A percentile compares a stretch with the other conserved stretches of the same genome.
Conservation (phyloP, 176 grass and related monocot species). For the Ananas comosus region DNA sequence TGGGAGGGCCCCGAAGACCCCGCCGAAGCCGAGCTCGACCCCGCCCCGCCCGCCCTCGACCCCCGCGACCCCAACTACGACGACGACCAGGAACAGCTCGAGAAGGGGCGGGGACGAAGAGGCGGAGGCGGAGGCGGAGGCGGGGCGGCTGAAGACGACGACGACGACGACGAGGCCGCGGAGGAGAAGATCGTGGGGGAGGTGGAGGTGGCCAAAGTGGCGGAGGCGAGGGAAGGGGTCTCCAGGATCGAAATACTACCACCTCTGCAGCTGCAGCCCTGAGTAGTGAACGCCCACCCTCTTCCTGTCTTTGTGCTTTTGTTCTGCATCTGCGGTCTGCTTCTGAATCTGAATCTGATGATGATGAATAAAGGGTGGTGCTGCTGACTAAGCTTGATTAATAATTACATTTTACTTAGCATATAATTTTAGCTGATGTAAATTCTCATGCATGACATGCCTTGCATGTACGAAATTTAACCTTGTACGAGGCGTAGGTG, state of each 20-base stretch:
- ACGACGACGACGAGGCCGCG: slow-evolving; percentile 9
- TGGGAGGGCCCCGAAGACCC: slow-evolving; percentile 61
- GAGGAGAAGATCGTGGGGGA: slow-evolving; percentile 35
- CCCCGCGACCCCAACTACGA: slow-evolving; percentile 75
- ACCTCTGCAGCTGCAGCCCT: slow-evolving; percentile 8
- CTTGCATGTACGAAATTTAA: too few relatives aligned
- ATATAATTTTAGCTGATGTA: too few relatives aligned
- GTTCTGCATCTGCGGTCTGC: too few relatives aligned
- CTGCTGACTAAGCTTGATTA: too few relatives aligned
- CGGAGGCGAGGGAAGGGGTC: slow-evolving; percentile 37
- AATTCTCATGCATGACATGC: too few relatives aligned
- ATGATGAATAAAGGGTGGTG: too few relatives aligned
- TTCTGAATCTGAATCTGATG: too few relatives aligned
- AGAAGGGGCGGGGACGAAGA: too few relatives aligned
- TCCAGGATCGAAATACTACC: slow-evolving; percentile 53
- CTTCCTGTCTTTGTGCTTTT: too few relatives aligned
- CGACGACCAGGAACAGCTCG: slow-evolving; percentile 6
- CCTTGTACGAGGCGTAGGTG: too few relatives aligned
- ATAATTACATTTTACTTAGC: too few relatives aligned
- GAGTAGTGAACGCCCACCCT: not conserved
- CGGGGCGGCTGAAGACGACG: not conserved
- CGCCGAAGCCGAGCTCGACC: slow-evolving; percentile 37
- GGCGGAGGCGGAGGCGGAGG: too few relatives aligned
- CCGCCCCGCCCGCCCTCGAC: slow-evolving; percentile 48
- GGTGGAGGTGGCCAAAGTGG: slow-evolving; percentile 65